Percentiles rank a stretch among this genome's conserved stretches.
Conservation (phyloP, 2,329 filamentous ascomycete species). For the Colletotrichum ledebouriae region DNA sequence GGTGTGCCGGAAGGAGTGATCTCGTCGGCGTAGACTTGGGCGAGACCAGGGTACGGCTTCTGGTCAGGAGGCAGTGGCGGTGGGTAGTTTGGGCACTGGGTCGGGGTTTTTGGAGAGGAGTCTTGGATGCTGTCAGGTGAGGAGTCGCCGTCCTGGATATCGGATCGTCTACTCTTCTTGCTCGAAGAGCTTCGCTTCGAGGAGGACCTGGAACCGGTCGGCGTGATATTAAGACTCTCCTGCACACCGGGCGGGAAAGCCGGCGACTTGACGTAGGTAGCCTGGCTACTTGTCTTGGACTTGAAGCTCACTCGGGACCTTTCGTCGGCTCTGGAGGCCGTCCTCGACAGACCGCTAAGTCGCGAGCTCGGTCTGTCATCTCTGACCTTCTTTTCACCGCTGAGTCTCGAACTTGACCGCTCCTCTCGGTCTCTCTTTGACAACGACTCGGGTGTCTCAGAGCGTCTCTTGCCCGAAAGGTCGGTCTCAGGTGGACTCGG, state of each 20-base stretch:
- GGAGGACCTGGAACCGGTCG: slow-evolving; percentile 42
- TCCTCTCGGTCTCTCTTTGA: slow-evolving; percentile 47
- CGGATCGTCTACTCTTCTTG: slow-evolving; percentile 51
- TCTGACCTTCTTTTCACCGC: slow-evolving; percentile 48
- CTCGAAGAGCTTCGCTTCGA: slow-evolving; percentile 50
- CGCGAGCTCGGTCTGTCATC: slow-evolving; percentile 59
- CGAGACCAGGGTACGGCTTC: slow-evolving; percentile 52
- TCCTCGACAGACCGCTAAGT: slow-evolving; percentile 59
- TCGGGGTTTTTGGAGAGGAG: slow-evolving; percentile 74
- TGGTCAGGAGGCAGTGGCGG: slow-evolving; percentile 56
- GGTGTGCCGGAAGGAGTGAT: slow-evolving; percentile 57
- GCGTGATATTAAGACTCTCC: slow-evolving; percentile 45
- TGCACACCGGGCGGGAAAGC: slow-evolving; percentile 45
- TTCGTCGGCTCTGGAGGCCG: slow-evolving; percentile 62
- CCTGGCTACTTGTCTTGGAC: slow-evolving; percentile 71
- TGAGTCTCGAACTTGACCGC: slow-evolving; percentile 60
- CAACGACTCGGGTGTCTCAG: slow-evolving; percentile 47
- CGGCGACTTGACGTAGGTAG: slow-evolving; percentile 63
- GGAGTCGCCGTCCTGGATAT: slow-evolving; percentile 60
- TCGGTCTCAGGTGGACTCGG: slow-evolving; percentile 76
- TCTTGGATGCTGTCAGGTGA: slow-evolving; percentile 62
- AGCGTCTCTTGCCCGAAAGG: slow-evolving; percentile 60
- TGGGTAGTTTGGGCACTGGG: slow-evolving; percentile 65
- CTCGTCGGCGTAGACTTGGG: slow-evolving; percentile 55
- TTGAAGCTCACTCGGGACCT: slow-evolving; percentile 66